Evolutionary conservation across 257 asterid genomes (phyloP).

Genomic region (Ehretia macrophylla): DNA sequence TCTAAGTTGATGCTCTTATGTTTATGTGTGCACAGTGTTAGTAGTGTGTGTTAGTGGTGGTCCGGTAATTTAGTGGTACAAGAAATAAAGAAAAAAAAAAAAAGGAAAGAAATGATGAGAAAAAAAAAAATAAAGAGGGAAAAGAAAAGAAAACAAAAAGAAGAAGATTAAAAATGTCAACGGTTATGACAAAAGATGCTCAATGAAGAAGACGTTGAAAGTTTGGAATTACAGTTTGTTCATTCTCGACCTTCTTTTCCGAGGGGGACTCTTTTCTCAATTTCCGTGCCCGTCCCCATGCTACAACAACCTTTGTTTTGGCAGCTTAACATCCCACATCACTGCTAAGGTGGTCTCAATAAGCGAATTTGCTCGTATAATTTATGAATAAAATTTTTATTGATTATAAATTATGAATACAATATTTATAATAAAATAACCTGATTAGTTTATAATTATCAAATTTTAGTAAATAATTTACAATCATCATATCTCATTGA

Average conservation of each 20-base stretch:
- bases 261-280: constrained; percentile 26
- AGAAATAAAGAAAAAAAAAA: constrained; percentile 20
- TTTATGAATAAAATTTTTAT: no score
- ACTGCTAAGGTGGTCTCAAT: not conserved
- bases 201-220: constrained; percentile 23
- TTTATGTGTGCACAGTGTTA: constrained; percentile 17
- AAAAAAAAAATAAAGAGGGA: constrained; percentile 3
- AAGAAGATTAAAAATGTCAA: constrained; percentile 43
- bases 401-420: no score
- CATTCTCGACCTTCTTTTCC: constrained; percentile 6
- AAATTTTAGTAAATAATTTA: no score
- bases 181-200: constrained; percentile 37
- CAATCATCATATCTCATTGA: no score
- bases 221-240: constrained; percentile 22
- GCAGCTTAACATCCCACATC: constrained; percentile 8
- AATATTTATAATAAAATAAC: no score
- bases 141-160: not conserved
- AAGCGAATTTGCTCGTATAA: no score
- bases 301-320: constrained; percentile 8
- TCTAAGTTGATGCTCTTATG: constrained; percentile 30
- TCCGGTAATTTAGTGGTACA: constrained; percentile 36
- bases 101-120: constrained; percentile 7
- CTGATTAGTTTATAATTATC: no score
- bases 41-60: constrained; percentile 51
- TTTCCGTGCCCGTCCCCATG: constrained; percentile 32